Conservation (phyloP, 164 flowering plant genomes). For the Annona squamosa region DNA sequence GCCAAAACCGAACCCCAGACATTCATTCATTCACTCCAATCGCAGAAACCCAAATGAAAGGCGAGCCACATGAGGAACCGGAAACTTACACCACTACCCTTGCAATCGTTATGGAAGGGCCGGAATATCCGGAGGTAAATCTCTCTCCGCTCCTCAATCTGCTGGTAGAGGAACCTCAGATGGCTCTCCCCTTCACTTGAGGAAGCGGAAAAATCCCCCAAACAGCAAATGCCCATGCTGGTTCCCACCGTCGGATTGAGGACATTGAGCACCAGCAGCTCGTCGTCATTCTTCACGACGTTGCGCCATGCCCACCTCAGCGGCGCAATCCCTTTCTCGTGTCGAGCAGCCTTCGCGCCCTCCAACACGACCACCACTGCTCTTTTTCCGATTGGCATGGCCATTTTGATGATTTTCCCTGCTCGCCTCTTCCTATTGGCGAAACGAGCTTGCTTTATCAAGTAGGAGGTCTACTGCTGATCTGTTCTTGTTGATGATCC, state of each 20-base stretch:
- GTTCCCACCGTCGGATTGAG: constrained; percentile 13
- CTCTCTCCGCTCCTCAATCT: constrained; percentile 17
- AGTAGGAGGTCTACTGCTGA: not conserved
- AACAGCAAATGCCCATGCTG: constrained; percentile 10
- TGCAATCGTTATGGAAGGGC: constrained; percentile 27
- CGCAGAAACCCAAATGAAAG: not conserved
- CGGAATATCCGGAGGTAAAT: constrained; percentile 17
- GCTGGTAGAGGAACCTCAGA: constrained; percentile 12
- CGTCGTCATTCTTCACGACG: not conserved
- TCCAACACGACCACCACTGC: constrained; percentile 23
- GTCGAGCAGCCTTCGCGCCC: constrained; percentile 15
- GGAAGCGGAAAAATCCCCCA: constrained; percentile 3
- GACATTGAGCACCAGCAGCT: constrained; percentile 22
- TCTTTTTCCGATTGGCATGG: constrained; percentile 1
- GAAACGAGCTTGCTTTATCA: not conserved
- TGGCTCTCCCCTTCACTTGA: constrained; percentile 4
- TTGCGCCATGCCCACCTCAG: constrained; percentile 14
- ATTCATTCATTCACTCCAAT: not conserved
- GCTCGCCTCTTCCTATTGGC: constrained; percentile 10
- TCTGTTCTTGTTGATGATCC: not conserved
- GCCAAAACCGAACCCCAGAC: not conserved
- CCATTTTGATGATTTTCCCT: not conserved
- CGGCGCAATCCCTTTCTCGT: constrained; percentile 19
- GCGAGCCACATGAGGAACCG: not conserved
- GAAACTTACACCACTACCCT: constrained; percentile 23